A percentile compares a stretch with the other conserved stretches of the same genome.
Conservation (phyloP, 352 stramenopile genomes). For the Phytophthora syringae region DNA sequence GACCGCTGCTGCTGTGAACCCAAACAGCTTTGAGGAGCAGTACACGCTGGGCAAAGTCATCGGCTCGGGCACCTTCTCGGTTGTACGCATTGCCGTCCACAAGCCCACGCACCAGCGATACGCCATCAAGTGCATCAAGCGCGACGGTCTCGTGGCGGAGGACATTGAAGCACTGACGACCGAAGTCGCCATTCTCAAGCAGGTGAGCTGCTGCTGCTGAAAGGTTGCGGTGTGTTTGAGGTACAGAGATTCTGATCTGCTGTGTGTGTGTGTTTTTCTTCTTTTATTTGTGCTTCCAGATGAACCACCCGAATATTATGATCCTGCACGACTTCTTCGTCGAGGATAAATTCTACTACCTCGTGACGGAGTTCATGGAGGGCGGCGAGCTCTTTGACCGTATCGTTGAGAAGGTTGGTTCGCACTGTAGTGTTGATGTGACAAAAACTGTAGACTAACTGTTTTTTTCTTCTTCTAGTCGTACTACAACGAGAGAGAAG, state of each 20-base stretch:
- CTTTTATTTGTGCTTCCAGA: slow-evolving; percentile 54
- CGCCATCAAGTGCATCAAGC: slow-evolving; percentile 94
- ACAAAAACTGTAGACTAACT: no score
- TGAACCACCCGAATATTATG: slow-evolving; percentile 94
- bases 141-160: slow-evolving; percentile 80
- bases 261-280: slow-evolving; percentile 1
- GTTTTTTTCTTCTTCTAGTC: slow-evolving; percentile 50
- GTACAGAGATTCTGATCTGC: slow-evolving; percentile 5
- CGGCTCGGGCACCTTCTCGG: slow-evolving; percentile 90
- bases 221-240: background rate
- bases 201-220: slow-evolving; percentile 43
- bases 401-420: slow-evolving; percentile 84
- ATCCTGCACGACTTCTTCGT: slow-evolving; percentile 94
- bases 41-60: slow-evolving; percentile 89
- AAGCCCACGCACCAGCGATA: slow-evolving; percentile 87
- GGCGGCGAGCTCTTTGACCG: slow-evolving; percentile 91
- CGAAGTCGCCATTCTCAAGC: slow-evolving; percentile 86
- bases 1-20: slow-evolving; percentile 38
- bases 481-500: slow-evolving; percentile 92
- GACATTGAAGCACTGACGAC: slow-evolving; percentile 90
- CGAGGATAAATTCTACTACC: slow-evolving; percentile 95
- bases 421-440: background rate
- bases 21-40: slow-evolving; percentile 84
- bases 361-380: slow-evolving; percentile 98
- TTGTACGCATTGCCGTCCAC: slow-evolving; percentile 86